A percentile compares a stretch with the other conserved stretches of the same genome.
phyloP scores from a whole-genome alignment of 352 stramenopile genomes.

The Halophytophthora polymorphica region DNA sequence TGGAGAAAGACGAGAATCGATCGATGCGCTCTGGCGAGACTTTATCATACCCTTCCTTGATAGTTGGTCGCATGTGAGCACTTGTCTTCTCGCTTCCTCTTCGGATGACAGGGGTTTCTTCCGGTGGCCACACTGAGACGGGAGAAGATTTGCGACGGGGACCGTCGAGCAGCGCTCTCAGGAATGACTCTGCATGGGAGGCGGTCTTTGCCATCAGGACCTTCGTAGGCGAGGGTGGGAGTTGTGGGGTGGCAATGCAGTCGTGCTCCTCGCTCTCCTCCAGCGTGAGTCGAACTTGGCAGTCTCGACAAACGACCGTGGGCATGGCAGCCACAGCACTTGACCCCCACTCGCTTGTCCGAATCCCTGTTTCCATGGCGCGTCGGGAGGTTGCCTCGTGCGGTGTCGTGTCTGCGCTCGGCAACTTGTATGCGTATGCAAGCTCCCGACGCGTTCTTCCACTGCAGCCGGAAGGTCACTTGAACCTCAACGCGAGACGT shows the following conservation, averaged over 20 bases:
- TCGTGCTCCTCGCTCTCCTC: conserved; percentile 70
- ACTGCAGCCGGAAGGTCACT: too few species aligned
- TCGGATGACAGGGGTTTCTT: too few species aligned
- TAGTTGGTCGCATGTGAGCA: too few species aligned
- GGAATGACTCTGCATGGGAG: conserved; percentile 27
- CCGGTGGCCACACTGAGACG: neutral
- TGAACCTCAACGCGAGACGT: neutral
- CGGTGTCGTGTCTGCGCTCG: too few species aligned
- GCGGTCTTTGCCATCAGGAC: conserved; percentile 19
- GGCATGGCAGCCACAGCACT: conserved; percentile 6
- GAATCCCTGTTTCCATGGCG: conserved; percentile 52
- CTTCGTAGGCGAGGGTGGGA: conserved; percentile 15
- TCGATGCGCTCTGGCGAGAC: neutral
- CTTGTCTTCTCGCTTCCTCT: too few species aligned
- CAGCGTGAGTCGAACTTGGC: conserved; percentile 42
- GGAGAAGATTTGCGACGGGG: neutral
- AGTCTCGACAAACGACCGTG: conserved; percentile 53
- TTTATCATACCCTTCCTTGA: too few species aligned
- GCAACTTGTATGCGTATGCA: too few species aligned
- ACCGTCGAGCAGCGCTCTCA: conserved; percentile 38
- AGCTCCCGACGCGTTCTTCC: too few species aligned
- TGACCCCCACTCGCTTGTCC: conserved; percentile 35
- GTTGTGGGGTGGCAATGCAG: conserved; percentile 25
- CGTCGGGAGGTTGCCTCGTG: too few species aligned
- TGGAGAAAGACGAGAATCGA: conserved; percentile 21